Evolutionary conservation across 208 protist genomes (phyloP).

Genomic region (Trichomonas vaginalis): DNA sequence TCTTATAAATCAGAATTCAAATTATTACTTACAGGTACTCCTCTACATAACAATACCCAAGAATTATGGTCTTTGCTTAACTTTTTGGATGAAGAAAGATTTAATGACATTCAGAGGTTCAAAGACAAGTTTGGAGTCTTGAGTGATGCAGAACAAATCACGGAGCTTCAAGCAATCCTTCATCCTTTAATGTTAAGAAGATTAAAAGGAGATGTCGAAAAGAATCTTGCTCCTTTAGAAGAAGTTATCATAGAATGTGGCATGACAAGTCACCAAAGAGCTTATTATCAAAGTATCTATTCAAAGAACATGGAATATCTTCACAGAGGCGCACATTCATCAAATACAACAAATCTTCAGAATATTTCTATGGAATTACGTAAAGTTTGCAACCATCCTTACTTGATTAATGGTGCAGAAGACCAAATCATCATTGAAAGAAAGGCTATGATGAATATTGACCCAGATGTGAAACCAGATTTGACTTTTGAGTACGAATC

Average conservation of each 20-base stretch:
- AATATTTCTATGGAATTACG: conserved; percentile 59
- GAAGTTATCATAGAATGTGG: conserved; percentile 53
- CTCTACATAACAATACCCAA: conserved; percentile 33
- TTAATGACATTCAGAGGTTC: not conserved
- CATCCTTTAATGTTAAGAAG: conserved; percentile 57
- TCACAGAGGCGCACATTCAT: not conserved
- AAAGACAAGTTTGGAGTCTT: conserved; percentile 31
- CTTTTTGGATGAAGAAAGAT: conserved; percentile 29
- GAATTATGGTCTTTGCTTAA: conserved; percentile 37
- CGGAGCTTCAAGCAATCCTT: conserved; percentile 38
- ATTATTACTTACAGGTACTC: conserved; percentile 30
- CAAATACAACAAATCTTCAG: not conserved
- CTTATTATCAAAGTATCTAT: conserved; percentile 53
- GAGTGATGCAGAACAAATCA: conserved; percentile 18
- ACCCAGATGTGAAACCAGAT: not conserved
- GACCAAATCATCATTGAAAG: not conserved
- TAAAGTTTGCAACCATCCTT: conserved; percentile 76
- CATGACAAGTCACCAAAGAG: conserved; percentile 50
- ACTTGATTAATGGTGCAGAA: conserved; percentile 25
- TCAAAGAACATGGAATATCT: conserved; percentile 39
- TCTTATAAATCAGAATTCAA: not conserved
- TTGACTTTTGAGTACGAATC: not conserved
- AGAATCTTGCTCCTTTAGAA: conserved; percentile 62
- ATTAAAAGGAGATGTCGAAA: conserved; percentile 73
- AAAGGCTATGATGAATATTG: not conserved